Base-by-base conservation (phyloP, 2,329 filamentous ascomycete species). In the Daldinia eschscholtzii region DNA sequence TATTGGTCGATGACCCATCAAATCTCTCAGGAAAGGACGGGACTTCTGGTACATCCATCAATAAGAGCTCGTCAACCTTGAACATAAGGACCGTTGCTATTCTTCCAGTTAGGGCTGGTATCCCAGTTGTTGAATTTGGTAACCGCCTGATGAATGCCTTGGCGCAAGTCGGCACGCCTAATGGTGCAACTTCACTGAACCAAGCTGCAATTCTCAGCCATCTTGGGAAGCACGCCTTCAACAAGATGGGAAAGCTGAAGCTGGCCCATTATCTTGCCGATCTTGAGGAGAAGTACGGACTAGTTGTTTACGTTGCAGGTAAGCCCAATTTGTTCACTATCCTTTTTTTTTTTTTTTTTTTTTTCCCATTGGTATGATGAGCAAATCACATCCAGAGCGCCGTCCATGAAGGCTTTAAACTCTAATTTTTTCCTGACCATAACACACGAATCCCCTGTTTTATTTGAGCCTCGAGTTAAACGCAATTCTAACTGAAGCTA, bases 41-140 rank as follows among this genome's bases (percentile, higher is more conserved):
- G 52, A 83, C 86, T 4, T 83, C 85, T 7, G 86, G 86, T 12
- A 86, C 87, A 3, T 85, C 88, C 1, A 86, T 85, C 37, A 91
- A 89, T 66, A 89, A 89, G 75, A 88, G 91, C 23, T 94, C 93
- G 1, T 98, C 96, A 0, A 97, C 92, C 0, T 87, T 97, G 75
- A 99, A 99, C 74, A 84, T 99, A 30, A 89, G 96, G 30, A 99
- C 97, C 0, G 94, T 99, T 13, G 93, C 96, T 1, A 91, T 99
- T 50, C 84, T 99, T 2, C 96, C 96, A 0, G 93, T 98, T 26
- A 96, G 94, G 0, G 87, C 92, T 6, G 96, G 96, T 1, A 93
- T 98, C 2, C 96, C 96, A 0, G 94, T 99, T 0, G 90, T 97
- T 1, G 96, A 99, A 74, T 99, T 99, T 79, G 93, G 92, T n/a